phyloP scores from a whole-genome alignment of 306 rosid species.

The Corylus americana region DNA sequence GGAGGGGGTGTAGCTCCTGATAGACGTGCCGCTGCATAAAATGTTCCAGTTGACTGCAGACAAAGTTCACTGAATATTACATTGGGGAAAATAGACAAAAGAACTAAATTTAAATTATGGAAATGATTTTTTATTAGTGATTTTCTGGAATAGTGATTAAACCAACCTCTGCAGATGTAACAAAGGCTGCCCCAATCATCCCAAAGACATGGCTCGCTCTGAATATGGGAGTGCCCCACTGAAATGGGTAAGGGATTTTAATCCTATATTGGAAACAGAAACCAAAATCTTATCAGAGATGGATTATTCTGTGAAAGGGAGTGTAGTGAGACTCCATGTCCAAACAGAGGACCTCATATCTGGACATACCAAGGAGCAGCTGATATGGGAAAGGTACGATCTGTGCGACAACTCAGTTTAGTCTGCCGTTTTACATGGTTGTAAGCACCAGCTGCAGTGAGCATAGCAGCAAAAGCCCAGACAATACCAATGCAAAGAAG shows the following conservation, averaged over 20 bases:
- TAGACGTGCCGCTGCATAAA: conserved; percentile 88
- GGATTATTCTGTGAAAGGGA: conserved; percentile 7
- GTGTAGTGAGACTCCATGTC: not conserved
- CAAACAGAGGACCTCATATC: conserved; percentile 3
- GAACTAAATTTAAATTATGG: not conserved
- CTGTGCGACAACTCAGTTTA: conserved; percentile 54
- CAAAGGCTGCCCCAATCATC: conserved; percentile 96
- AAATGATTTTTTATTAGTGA: not conserved
- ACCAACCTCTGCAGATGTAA: conserved; percentile 95
- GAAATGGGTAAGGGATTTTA: conserved; percentile 82
- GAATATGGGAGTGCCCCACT: conserved; percentile 96
- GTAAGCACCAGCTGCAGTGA: conserved; percentile 61
- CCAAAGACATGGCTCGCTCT: conserved; percentile 92
- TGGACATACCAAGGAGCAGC: conserved; percentile 61
- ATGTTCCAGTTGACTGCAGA: conserved; percentile 84
- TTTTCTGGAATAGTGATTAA: conserved; percentile 22
- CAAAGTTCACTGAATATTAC: conserved; percentile 12
- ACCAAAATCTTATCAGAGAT: not conserved
- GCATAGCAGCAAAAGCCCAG: conserved; percentile 66
- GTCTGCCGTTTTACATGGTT: conserved; percentile 43
- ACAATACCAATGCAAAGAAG: conserved; percentile 49
- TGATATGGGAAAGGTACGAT: conserved; percentile 43
- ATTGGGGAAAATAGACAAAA: not conserved
- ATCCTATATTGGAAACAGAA: conserved; percentile 56
- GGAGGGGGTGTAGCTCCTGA: conserved; percentile 99